These are phyloP conservation scores for Poronia punctata DNA, from an alignment of 495 filamentous ascomycete species.

Conservation along the genomic window DNA sequence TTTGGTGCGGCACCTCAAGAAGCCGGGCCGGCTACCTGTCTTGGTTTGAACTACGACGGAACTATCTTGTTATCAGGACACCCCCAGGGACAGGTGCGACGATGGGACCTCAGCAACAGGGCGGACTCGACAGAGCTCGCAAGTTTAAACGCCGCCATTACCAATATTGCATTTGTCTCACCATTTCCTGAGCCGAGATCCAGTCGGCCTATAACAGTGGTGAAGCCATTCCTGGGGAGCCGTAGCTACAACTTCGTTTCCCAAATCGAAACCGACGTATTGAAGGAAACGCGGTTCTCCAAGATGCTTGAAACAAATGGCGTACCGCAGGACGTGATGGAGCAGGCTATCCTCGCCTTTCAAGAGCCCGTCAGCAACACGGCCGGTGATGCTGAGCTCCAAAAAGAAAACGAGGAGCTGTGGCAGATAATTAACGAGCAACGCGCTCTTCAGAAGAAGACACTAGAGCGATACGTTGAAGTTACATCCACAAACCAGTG, in stretches of 20 bases:
- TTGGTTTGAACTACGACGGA: constrained; percentile 74
- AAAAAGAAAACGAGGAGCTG: constrained; percentile 44
- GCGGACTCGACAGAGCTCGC: constrained; percentile 54
- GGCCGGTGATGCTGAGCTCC: constrained; percentile 34
- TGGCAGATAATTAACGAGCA: constrained; percentile 47
- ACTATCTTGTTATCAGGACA: constrained; percentile 77
- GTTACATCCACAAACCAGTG: constrained; percentile 24
- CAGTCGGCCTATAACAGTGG: constrained; percentile 52
- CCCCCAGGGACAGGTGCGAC: constrained; percentile 64
- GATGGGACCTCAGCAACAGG: constrained; percentile 69
- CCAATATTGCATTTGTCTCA: constrained; percentile 64
- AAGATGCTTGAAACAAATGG: constrained; percentile 32
- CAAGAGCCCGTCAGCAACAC: constrained; percentile 22
- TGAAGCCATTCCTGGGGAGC: constrained; percentile 66
- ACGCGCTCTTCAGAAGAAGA: constrained; percentile 40
- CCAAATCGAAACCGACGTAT: constrained; percentile 46
- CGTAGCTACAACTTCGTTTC: constrained; percentile 61
- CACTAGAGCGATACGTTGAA: constrained; percentile 37
- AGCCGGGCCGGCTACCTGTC: constrained; percentile 52
- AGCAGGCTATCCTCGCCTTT: constrained; percentile 33
- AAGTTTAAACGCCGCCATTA: constrained; percentile 69
- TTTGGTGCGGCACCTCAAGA: constrained; percentile 58
- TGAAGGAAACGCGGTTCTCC: constrained; percentile 30
- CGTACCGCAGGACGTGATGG: constrained; percentile 27
- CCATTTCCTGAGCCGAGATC: constrained; percentile 45